Percentiles rank a stretch among this genome's conserved stretches.
phyloP scores from a whole-genome alignment of 1,284 basidiomycete species.

The Apiotrichum akiyoshidainum region DNA sequence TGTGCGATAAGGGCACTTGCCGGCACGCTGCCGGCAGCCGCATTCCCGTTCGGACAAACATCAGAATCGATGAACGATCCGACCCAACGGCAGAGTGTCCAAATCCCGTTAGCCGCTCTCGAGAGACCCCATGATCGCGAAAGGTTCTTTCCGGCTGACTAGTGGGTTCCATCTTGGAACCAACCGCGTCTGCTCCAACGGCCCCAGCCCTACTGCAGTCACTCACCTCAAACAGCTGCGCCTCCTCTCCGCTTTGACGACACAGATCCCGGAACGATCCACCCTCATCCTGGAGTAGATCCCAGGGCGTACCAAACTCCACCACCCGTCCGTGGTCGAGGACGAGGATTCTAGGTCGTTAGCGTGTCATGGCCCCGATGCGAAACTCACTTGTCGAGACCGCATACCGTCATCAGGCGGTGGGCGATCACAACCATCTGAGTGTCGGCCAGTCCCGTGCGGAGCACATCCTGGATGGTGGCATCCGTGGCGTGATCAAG shows the following conservation, averaged over 20 bases:
- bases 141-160: too few species aligned
- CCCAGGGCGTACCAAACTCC: slow-evolving; percentile 55
- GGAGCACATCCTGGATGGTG: slow-evolving; percentile 52
- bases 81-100: too few species aligned
- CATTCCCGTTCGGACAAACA: too few species aligned
- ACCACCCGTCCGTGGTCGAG: slow-evolving; percentile 53
- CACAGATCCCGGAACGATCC: slow-evolving; percentile 51
- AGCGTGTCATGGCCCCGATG: neutral
- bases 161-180: too few species aligned
- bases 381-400: slow-evolving; percentile 49
- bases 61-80: too few species aligned
- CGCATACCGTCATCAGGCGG: slow-evolving; percentile 54
- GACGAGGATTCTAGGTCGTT: slow-evolving; percentile 52
- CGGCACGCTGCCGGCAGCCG: too few species aligned
- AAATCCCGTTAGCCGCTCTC: too few species aligned
- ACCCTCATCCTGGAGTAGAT: slow-evolving; percentile 47
- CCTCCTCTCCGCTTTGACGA: slow-evolving; percentile 51
- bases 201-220: neutral
- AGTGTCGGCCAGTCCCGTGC: slow-evolving; percentile 48
- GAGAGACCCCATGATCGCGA: too few species aligned
- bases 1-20: too few species aligned
- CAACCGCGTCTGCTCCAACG: neutral
- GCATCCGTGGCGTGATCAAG: slow-evolving; percentile 53
- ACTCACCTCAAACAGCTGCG: slow-evolving; percentile 43
- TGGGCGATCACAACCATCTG: slow-evolving; percentile 55